phyloP scores from a whole-genome alignment of 495 filamentous ascomycete genomes.

The Penicillium cinerascens region DNA sequence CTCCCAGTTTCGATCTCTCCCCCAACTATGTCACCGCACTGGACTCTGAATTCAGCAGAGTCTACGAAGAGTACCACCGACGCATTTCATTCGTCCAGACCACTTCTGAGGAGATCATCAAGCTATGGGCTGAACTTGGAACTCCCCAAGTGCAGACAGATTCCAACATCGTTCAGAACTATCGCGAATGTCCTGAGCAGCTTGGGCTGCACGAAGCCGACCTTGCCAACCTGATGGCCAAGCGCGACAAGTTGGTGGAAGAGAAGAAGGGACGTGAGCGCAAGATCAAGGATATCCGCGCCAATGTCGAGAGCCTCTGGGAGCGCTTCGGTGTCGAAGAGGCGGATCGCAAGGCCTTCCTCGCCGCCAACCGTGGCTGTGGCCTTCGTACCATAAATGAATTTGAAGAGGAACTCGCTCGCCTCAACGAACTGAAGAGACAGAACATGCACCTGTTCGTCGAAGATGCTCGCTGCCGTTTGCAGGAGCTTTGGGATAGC shows the following conservation, averaged over 20 bases:
- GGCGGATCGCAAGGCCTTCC: conserved; percentile 75
- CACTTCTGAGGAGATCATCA: conserved; percentile 79
- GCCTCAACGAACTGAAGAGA: conserved; percentile 86
- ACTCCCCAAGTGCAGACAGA: conserved; percentile 93
- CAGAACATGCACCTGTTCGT: conserved; percentile 95
- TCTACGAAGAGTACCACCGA: conserved; percentile 91
- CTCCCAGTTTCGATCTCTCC: conserved; percentile 82
- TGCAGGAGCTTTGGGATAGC: conserved; percentile 92
- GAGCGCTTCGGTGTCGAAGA: conserved; percentile 81
- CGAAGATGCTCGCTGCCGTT: conserved; percentile 81
- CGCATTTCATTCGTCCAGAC: conserved; percentile 72
- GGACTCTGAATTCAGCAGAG: conserved; percentile 84
- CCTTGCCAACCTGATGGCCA: conserved; percentile 63
- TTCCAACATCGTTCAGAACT: conserved; percentile 75
- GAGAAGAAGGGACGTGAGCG: conserved; percentile 88
- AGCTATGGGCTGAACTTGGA: conserved; percentile 92
- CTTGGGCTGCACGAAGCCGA: conserved; percentile 87
- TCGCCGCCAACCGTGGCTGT: conserved; percentile 68
- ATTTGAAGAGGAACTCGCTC: conserved; percentile 81
- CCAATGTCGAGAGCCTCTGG: conserved; percentile 79
- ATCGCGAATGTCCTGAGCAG: conserved; percentile 86
- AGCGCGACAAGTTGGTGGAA: conserved; percentile 81
- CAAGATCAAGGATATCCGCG: conserved; percentile 70
- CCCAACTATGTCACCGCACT: conserved; percentile 81
- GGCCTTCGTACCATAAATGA: conserved; percentile 87